Evolutionary conservation across 345 rosid genomes (phyloP), one percentile per base, ranked within the genome.

Genomic region (rapeseed (Brassica napus)): DNA sequence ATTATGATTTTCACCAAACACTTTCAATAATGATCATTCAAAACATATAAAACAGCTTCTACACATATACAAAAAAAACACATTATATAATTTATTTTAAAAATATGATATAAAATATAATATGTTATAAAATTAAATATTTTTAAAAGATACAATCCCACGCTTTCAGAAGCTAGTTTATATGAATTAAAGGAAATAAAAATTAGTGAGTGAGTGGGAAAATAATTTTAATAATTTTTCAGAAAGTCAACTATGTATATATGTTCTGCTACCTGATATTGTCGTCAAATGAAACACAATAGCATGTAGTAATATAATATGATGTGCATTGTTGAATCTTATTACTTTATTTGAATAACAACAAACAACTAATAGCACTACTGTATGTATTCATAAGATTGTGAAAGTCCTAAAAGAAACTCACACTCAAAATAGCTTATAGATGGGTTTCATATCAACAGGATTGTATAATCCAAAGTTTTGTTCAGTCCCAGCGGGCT

Each of bases 391-490:
- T 3, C 44, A 30, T n/a, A 16, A 64, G 12, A n/a, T 54, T 12
- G 11, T 28, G 35, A 74, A 32, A 74, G 11, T 9, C 65, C 21
- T 55, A 23, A 37, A 15, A 66, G 59, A 65, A 52, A 21, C 10
- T 67, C 34, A 68, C 62, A 44, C 49, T 77, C 61, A 59, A 59
- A 72, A 66, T 0, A 79, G 37, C 23, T 44, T 21, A 11, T 77
- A 74, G 8, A 84, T 77, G 7, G 76, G 82, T 26, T 62, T 37
- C 82, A 71, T 71, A 30, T 67, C 73, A 32, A 0, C 35, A 30
- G 81, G 78, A 80, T 63, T 30, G 71, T 75, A 84, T 23, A 76
- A 69, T 12, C 84, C 83, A n/a, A 81, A 84, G 9, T 72, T 68
- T 42, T 76, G 83, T 73, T 84, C 84, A 14, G 66, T 81, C 59